Base-by-base conservation (phyloP, 257 asterid species). In the Linderniella brevidens region DNA sequence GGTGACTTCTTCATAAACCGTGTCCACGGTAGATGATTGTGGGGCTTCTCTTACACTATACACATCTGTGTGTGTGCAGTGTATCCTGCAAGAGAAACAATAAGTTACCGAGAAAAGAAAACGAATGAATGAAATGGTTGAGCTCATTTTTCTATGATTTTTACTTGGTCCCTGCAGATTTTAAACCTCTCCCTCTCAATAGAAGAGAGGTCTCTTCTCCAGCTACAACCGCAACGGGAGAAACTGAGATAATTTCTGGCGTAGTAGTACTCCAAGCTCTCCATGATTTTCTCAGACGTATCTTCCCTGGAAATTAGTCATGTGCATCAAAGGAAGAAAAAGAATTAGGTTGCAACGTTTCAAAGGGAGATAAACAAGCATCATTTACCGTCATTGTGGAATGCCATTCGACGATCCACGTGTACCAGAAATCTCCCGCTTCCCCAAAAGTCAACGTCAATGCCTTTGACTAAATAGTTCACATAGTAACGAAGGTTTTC, bases 171-270 rank as follows among this genome's bases (percentile, higher is more conserved):
- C 73, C 82, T 7, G 87, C 66, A 64, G 61, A 29, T 5, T 39
- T 62, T 70, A 85, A 58, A 39, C 58, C 64, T 54, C 66, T 68
- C 44, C 96, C 96, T 65, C 52, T 72, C 60, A 85, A 68, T 40
- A 74, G 19, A 50, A 85, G 70, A 64, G 88, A 66, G 48, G 76
- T 74, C 64, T 74, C 88, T 70, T 66, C 69, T 49, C 96, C 96
- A 54, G 68, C 60, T 19, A 81, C 86, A 60, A 85, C 69, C 13
- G 96, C 93, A 62, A 81, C 53, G 15, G 96, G 96, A 29, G 92
- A 73, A 58, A 85, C 70, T 8, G 71, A 71, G 41, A 76, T 54
- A 57, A 85, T 52, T 49, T 85, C 72, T n/a, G 92, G 92, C 48
- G 74, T 54, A n/a, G n/a, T n/a, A n/a, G n/a, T n/a, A 58, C 47